Evolutionary conservation across 2,329 filamentous ascomycete genomes (phyloP), one percentile per base, ranked within the genome.

Genomic region (Endothia cerciana): DNA sequence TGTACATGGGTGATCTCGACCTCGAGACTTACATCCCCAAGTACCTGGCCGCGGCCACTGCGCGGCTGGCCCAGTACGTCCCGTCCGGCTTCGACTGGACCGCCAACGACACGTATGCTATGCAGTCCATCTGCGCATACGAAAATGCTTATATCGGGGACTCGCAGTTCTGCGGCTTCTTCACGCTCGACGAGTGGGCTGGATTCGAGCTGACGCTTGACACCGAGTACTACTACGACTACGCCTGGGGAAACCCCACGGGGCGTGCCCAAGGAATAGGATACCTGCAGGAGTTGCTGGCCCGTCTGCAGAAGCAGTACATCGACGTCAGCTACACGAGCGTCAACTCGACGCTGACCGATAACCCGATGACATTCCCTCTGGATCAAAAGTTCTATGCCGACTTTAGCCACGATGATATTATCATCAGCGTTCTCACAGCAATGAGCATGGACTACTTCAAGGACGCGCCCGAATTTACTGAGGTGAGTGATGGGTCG

Each of bases 371-470:
- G 0, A 74, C 78, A 36, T 85, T 85, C 71, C 83, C 83, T 0
- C 77, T 85, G 1, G 74, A 75, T 55, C 78, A 80, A 64, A 78
- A 78, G 2, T 80, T 85, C 70, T 85, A 84, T 70, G 77, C 82
- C 66, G 83, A 85, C 70, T 84, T 85, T 74, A 79, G 77, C 13
- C 83, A 85, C 72, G 83, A 85, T 72, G 80, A 84, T 68, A 82
- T 84, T 68, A 81, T 85, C 68, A 72, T 84, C 64, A 81, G 78
- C 4, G 77, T 79, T 5, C 74, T 86, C 15, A 78, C 82, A 0
- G 83, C 84, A 3, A 78, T 87, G 73, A 83, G 81, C 15, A 69
- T 87, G 30, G 82, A 86, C 69, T 85, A 86, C 71, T 82, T 86
- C 75, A 79, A 78, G 28, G 79, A 83, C 11, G 71, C 82, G 1